Percentiles rank a stretch among this genome's conserved stretches.
phyloP scores from a whole-genome alignment of 192 early-diverging fungal species.

The Linnemannia zychae region DNA sequence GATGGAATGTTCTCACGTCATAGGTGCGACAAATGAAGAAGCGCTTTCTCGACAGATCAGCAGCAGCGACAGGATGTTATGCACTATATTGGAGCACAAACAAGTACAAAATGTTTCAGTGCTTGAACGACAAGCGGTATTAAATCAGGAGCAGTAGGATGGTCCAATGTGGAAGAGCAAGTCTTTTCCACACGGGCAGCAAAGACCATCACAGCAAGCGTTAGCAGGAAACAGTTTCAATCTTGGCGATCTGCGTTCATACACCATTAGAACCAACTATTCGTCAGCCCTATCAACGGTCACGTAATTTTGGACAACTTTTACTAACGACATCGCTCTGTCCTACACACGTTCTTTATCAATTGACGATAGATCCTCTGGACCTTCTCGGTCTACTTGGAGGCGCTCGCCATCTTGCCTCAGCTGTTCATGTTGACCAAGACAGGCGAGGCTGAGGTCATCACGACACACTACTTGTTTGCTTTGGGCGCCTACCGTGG shows the following conservation, averaged over 20 bases:
- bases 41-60: not conserved
- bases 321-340: not conserved
- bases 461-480: conserved; percentile 99
- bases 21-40: not conserved
- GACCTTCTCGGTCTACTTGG: conserved; percentile 98
- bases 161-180: not conserved
- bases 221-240: not conserved
- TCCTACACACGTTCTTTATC: not conserved
- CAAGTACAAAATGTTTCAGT: not conserved
- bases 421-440: conserved; percentile 98
- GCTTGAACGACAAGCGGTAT: not conserved
- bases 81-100: not conserved
- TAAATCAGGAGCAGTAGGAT: not conserved
- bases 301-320: no score
- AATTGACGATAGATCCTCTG: conserved; percentile 81
- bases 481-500: conserved; percentile 84
- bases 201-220: not conserved
- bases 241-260: not conserved
- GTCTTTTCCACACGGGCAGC: not conserved
- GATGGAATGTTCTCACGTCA: not conserved
- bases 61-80: not conserved
- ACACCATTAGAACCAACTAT: not conserved
- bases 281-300: no score
- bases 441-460: conserved; percentile 99
- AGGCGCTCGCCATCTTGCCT: conserved; percentile 97